Conservation (phyloP, 441 rosid species). For the Daphne laureola region DNA sequence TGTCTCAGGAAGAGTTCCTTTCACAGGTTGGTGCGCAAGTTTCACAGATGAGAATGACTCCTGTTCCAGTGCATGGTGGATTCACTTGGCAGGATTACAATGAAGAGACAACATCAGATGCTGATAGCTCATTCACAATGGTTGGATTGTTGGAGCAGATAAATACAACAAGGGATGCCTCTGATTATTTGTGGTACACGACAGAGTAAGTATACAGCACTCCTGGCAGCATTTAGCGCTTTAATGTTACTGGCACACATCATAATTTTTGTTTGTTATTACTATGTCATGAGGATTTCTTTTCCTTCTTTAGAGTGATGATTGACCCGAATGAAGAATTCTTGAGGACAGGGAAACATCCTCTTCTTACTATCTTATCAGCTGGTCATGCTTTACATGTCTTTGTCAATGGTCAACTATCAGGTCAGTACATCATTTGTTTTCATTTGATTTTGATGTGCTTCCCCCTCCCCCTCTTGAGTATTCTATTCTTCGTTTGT, state of each 20-base stretch:
- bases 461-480: not conserved
- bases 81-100: constrained; percentile 86
- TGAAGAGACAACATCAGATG: constrained; percentile 56
- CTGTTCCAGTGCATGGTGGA: constrained; percentile 68
- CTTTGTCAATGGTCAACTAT: constrained; percentile 70
- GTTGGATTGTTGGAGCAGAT: constrained; percentile 90
- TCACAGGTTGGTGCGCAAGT: constrained; percentile 82
- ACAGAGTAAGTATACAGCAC: constrained; percentile 69
- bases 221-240: not conserved
- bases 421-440: constrained; percentile 37
- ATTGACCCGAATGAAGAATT: constrained; percentile 57
- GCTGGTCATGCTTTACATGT: constrained; percentile 98
- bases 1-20: not conserved
- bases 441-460: not conserved
- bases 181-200: constrained; percentile 94
- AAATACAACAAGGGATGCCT: constrained; percentile 75
- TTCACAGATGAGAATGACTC: constrained; percentile 77
- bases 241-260: not conserved
- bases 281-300: constrained; percentile 9
- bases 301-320: constrained; percentile 40
- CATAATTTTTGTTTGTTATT: not conserved
- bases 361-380: constrained; percentile 64
- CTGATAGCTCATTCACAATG: constrained; percentile 60
- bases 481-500: not conserved
- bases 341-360: constrained; percentile 58